Base-by-base conservation (phyloP, 495 filamentous ascomycete species). In the Aspergillus affinis region DNA sequence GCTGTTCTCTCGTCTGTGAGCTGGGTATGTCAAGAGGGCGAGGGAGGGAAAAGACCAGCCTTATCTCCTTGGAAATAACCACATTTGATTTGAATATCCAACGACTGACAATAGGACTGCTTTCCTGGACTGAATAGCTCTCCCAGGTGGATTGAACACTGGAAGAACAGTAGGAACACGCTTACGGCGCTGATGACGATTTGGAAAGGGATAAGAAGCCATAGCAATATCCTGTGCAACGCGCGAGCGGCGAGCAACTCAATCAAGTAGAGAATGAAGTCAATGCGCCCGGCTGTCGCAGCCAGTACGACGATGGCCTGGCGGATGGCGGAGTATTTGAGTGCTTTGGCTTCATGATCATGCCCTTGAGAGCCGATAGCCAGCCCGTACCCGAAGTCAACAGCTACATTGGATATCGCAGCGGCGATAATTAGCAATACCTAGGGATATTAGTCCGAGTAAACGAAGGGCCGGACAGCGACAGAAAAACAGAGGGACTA, bases 41-140 rank as follows among this genome's bases (percentile, higher is more conserved):
- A 26, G 23, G 23, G 23, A 26, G 23, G 4, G 23, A 2, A 4
- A 26, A 4, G 23, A 26, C 23, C 23, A 4, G 4, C 4, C 29
- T 15, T 20, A 57, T 47, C 18, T 41, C 55, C 55, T 21, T 57
- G 55, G 8, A 57, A 57, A 18, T 57, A 50, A 6, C 44, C 55
- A 41, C 51, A 57, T 5, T 57, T 47, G 48, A 57, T 57, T 10
- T 50, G 55, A 0, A 57, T 29, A 19, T 21, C 27, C 2, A 57
- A 15, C 4, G 46, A 49, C 55, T 49, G 41, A 18, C 55, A 57
- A 6, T 57, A 4, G 2, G 17, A 17, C 4, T 21, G n/a, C 2
- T 30, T 9, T 0, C 27, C 23, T 2, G 47, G 47, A n/a, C 36
- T 2, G 29, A 50, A 57, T 10, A 57, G 15, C 18, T 57, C 23